Evolutionary conservation across 352 stramenopile species (phyloP).

Genomic region (Phytophthora pluvialis): DNA sequence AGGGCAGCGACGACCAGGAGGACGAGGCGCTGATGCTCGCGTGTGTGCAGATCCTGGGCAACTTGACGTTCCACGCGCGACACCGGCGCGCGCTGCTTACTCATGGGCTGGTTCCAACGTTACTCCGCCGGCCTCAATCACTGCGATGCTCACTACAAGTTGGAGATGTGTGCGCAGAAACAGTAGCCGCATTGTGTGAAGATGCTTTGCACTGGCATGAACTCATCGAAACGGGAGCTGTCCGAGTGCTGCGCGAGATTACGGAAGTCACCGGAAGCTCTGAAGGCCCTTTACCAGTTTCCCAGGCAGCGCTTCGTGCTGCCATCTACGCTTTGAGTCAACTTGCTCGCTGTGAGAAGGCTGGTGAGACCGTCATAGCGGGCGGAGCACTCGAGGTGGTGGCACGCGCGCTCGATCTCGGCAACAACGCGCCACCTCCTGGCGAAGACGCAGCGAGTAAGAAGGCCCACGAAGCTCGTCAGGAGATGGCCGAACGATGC

Average conservation of each 20-base stretch:
- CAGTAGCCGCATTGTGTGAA: conserved; percentile 74
- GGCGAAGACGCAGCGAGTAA: conserved; percentile 20
- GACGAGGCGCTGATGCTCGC: conserved; percentile 61
- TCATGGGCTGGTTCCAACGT: conserved; percentile 55
- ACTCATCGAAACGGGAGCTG: conserved; percentile 57
- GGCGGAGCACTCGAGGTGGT: conserved; percentile 74
- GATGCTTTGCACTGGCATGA: conserved; percentile 57
- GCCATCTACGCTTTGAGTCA: conserved; percentile 75
- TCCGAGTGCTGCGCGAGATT: conserved; percentile 61
- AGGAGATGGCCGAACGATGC: conserved; percentile 62
- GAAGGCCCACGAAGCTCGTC: conserved; percentile 38
- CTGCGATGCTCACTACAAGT: conserved; percentile 47
- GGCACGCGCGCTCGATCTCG: conserved; percentile 39
- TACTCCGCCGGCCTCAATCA: conserved; percentile 44
- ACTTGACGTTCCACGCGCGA: conserved; percentile 69
- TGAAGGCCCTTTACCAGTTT: conserved; percentile 5
- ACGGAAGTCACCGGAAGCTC: conserved; percentile 29
- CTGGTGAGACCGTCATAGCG: conserved; percentile 45
- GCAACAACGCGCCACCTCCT: background rate
- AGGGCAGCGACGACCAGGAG: conserved; percentile 22
- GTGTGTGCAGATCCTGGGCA: conserved; percentile 72
- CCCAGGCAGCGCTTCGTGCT: conserved; percentile 44
- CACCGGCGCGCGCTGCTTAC: conserved; percentile 66
- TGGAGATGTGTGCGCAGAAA: conserved; percentile 68
- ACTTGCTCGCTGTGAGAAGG: conserved; percentile 60